A percentile compares a stretch with the other conserved stretches of the same genome.
Evolutionary conservation across 1,284 basidiomycete genomes (phyloP).

Genomic region (Schizophyllum amplum): DNA sequence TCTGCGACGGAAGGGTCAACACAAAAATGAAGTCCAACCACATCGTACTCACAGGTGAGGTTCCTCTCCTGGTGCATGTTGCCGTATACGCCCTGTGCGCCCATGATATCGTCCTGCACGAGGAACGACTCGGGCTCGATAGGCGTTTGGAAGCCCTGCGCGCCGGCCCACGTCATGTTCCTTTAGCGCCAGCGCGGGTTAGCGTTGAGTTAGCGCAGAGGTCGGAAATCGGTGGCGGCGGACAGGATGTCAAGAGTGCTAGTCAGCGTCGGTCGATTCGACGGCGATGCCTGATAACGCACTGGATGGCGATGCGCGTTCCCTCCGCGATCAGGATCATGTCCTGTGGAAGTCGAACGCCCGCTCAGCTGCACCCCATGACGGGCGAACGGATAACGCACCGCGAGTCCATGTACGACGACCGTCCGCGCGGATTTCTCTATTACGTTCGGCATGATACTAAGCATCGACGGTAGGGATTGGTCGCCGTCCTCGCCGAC

Average conservation of each 20-base stretch:
- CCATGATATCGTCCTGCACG: slow-evolving; percentile 33
- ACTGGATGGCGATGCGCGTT: slow-evolving; percentile 54
- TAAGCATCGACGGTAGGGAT: slow-evolving; percentile 46
- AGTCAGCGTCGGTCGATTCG: not conserved
- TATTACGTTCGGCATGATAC: slow-evolving; percentile 59
- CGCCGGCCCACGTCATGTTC: slow-evolving; percentile 45
- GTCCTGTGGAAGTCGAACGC: slow-evolving; percentile 24
- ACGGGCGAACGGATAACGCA: slow-evolving; percentile 22
- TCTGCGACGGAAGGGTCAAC: slow-evolving; percentile 21
- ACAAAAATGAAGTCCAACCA: not conserved
- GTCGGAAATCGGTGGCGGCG: not conserved
- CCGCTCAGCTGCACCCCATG: slow-evolving; percentile 1
- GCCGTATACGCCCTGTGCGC: slow-evolving; percentile 45
- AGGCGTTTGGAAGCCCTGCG: slow-evolving; percentile 60
- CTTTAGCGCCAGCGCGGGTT: slow-evolving; percentile 9
- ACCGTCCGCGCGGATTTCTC: slow-evolving; percentile 61
- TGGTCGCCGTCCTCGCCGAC: slow-evolving; percentile 40
- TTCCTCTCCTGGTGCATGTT: slow-evolving; percentile 53
- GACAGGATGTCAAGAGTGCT: not conserved
- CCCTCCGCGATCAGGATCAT: slow-evolving; percentile 50
- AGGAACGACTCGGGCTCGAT: slow-evolving; percentile 52
- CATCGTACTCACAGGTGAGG: slow-evolving; percentile 38
- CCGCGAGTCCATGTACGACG: slow-evolving; percentile 61
- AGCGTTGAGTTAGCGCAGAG: not conserved
- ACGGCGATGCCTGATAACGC: slow-evolving; percentile 11